Conservation (phyloP, 345 rosid genomes). For the Linum lewisii region DNA sequence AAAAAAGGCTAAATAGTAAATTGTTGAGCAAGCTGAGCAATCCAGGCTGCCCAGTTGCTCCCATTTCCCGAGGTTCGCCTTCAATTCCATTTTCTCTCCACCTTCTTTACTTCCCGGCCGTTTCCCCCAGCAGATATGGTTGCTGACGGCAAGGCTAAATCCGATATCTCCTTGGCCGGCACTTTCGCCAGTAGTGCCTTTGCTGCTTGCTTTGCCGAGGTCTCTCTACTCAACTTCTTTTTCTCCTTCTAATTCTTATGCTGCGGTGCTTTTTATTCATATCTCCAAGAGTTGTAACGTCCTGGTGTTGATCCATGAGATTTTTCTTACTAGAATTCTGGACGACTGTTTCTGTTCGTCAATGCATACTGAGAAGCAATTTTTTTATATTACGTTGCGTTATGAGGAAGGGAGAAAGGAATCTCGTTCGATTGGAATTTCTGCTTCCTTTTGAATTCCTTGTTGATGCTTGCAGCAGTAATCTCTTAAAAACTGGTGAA, state of each 20-base stretch:
- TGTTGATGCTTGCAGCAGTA: not conserved
- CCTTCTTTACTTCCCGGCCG: not conserved
- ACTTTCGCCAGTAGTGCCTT: slow-evolving; percentile 85
- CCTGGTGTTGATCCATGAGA: not conserved
- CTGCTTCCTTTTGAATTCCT: not conserved
- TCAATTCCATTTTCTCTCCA: slow-evolving; percentile 5
- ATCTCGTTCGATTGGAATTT: not conserved
- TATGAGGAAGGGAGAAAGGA: too few relatives aligned
- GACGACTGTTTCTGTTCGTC: not conserved
- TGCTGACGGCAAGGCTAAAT: slow-evolving; percentile 54
- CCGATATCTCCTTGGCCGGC: slow-evolving; percentile 77
- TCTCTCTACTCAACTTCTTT: slow-evolving; percentile 7
- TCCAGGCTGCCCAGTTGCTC: too few relatives aligned
- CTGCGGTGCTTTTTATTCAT: not conserved
- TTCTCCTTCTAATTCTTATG: not conserved
- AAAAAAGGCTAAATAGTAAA: too few relatives aligned
- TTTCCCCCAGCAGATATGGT: slow-evolving; percentile 41
- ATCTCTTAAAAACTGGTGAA: not conserved
- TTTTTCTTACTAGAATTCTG: not conserved
- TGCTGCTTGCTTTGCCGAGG: slow-evolving; percentile 97
- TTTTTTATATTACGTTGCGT: too few relatives aligned
- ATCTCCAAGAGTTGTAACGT: not conserved
- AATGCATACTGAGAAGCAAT: not conserved
- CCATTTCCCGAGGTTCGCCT: not conserved
- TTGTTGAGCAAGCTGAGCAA: too few relatives aligned